Base-by-base conservation (phyloP, 148 eudicot species). In the Camellia japonica region DNA sequence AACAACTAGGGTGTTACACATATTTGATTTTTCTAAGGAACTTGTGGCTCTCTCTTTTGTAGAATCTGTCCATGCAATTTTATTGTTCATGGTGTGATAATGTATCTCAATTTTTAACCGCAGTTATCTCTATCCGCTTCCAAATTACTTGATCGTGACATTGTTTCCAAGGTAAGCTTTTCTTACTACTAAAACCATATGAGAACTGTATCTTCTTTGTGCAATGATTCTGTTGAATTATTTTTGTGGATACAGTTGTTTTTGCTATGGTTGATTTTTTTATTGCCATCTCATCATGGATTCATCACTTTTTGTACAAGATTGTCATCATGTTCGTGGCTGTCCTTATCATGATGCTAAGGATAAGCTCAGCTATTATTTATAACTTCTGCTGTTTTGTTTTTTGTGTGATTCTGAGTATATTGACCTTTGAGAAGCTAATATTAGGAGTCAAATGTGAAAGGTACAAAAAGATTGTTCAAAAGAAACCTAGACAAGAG, bases 101-200 rank as follows among this genome's bases (percentile, higher is more conserved):
- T 43, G 9, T 78, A 66, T 63, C 79, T 73, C 44, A 54, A 60
- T 64, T 81, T 79, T 75, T 58, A 64, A 51, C 68, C 88, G 86
- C 97, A 95, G 99, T 80, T 95, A 67, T 89, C 94, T 47, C 80
- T 95, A 43, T 88, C 97, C 78, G 99, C 99, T 72, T 84, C 91
- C 19, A 87, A 90, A 68, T 84, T 95, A 67, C 89, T 76, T 64
- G 98, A 95, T 81, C 91, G 76, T 44, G 99, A 95, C 70, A 80
- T 92, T 43, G 7, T 86, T 71, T 95, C 99, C 10, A 93, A 91
- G 99, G 97, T 92, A 90, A 66, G 47, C 51, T 20, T 52, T 41
- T 20, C 55, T 42, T 52, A 3, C 15, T 16, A 62, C 56, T 68
- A 54, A 78, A 78, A 19, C 43, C 18, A 49, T 49, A 6, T 63